Percentiles rank a stretch among this genome's conserved stretches.
phyloP scores from a whole-genome alignment of 2,329 filamentous ascomycete species.

The Myotisia sp. region DNA sequence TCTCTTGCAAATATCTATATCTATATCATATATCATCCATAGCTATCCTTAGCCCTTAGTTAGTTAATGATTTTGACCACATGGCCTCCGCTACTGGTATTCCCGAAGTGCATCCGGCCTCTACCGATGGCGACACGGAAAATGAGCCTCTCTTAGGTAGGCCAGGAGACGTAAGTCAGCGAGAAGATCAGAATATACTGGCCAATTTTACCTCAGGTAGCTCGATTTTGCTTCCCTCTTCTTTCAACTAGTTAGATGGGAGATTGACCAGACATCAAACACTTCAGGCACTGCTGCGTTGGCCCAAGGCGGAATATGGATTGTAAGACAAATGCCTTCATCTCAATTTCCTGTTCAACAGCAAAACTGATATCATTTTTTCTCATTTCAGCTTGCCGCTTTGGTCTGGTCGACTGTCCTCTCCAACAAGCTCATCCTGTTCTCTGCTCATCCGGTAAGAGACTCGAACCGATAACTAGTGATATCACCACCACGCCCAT shows the following conservation, averaged over 20 bases:
- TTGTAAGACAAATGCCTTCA: slow-evolving; percentile 35
- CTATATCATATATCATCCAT: no score
- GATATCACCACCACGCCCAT: neutral
- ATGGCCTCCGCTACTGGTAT: slow-evolving; percentile 60
- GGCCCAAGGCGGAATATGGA: slow-evolving; percentile 62
- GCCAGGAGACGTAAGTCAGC: slow-evolving; percentile 59
- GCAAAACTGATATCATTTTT: neutral
- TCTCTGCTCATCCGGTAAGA: slow-evolving; percentile 74
- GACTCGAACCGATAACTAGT: no score
- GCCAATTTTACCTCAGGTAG: slow-evolving; percentile 63
- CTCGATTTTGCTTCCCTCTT: slow-evolving; percentile 14
- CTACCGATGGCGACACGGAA: slow-evolving; percentile 16
- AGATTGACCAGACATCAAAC: slow-evolving; percentile 1
- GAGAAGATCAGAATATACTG: slow-evolving; percentile 47
- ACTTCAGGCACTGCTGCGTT: slow-evolving; percentile 62
- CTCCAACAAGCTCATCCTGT: slow-evolving; percentile 56
- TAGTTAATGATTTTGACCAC: no score
- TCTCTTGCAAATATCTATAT: no score
- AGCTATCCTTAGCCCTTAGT: no score
- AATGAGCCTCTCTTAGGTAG: slow-evolving; percentile 59
- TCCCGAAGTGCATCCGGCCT: slow-evolving; percentile 38
- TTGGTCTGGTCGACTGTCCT: slow-evolving; percentile 70
- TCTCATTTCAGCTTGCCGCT: slow-evolving; percentile 43
- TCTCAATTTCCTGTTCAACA: neutral
- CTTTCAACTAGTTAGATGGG: neutral